Percentiles rank a stretch among this genome's conserved stretches.
These are phyloP conservation scores for Phlebiopsis gigantea DNA, from an alignment of 768 basidiomycete genomes.

Conservation along the genomic window DNA sequence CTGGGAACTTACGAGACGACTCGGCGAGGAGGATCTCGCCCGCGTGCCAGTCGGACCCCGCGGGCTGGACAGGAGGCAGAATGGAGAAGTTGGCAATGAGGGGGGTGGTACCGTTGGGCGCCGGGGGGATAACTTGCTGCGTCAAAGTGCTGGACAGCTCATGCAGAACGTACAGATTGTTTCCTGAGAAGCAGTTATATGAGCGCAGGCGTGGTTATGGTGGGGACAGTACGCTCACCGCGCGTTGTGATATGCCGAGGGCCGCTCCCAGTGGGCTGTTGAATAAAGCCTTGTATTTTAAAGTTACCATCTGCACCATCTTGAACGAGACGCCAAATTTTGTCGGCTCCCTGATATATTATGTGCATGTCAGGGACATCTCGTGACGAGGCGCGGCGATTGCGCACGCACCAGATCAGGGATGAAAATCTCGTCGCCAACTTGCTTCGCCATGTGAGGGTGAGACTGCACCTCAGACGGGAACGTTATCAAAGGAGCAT, in stretches of 20 bases:
- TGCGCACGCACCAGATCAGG: constrained; percentile 51
- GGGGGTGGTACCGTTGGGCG: constrained; percentile 45
- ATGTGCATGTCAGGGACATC: neutral
- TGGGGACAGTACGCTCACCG: constrained; percentile 25
- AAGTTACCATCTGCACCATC: constrained; percentile 39
- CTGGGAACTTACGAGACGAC: constrained; percentile 40
- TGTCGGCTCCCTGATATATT: constrained; percentile 51
- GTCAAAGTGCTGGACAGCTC: constrained; percentile 54
- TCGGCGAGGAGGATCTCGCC: constrained; percentile 61
- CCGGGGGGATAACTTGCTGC: constrained; percentile 48
- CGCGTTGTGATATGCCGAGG: constrained; percentile 42
- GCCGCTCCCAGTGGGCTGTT: constrained; percentile 57
- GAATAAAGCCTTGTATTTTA: constrained; percentile 54
- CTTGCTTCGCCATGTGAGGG: constrained; percentile 62
- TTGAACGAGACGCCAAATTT: constrained; percentile 58
- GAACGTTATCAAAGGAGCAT: constrained; percentile 47
- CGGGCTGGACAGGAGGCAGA: constrained; percentile 35
- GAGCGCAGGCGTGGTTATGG: neutral
- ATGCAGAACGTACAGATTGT: constrained; percentile 48
- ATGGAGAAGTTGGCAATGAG: constrained; percentile 48
- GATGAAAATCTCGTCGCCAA: constrained; percentile 51
- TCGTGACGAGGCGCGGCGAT: neutral
- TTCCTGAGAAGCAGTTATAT: constrained; percentile 27
- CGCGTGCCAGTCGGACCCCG: constrained; percentile 40
- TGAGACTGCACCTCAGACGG: constrained; percentile 39